A percentile compares a stretch with the other conserved stretches of the same genome.
phyloP scores from a whole-genome alignment of 176 grass and related monocot species.

The Zea mays region Zm-B73-REFERENCE-NAM-5.0 NC_050101.1:79005501-79006000 shows the following conservation, averaged over 20 bases:
- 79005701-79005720: background rate
- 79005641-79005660: no score
- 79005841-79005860: slow-evolving; percentile 64
- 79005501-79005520: slow-evolving; percentile 43
- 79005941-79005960: slow-evolving; percentile 62
- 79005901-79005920: slow-evolving; percentile 47
- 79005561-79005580: no score
- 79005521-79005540: background rate
- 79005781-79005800: slow-evolving; percentile 55
- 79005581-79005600: no score
- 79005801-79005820: slow-evolving; percentile 71
- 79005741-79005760: background rate
- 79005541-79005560: no score
- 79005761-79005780: slow-evolving; percentile 53
- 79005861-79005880: slow-evolving; percentile 58
- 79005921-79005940: slow-evolving; percentile 65
- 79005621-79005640: no score
- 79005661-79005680: no score
- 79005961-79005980: slow-evolving; percentile 82
- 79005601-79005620: no score
- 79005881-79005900: slow-evolving; percentile 68
- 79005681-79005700: no score
- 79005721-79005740: background rate
- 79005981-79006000: no score
- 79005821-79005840: slow-evolving; percentile 69